Evolutionary conservation across 1,139 yeast species (phyloP).

Genomic region (Debaryomyces udenii): DNA sequence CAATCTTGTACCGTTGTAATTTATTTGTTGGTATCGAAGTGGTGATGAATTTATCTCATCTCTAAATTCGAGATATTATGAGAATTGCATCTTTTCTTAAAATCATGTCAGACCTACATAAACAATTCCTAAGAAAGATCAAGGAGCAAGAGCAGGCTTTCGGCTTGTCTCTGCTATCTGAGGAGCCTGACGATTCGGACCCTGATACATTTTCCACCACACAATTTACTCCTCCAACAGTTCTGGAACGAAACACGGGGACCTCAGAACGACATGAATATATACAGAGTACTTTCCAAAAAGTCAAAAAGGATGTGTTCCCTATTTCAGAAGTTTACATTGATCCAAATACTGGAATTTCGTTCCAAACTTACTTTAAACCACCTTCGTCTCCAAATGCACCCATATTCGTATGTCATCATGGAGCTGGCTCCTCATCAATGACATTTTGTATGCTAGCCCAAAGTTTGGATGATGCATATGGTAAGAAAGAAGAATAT

Average conservation of each 20-base stretch:
- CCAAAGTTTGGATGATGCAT: conserved; percentile 26
- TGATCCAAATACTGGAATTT: conserved; percentile 12
- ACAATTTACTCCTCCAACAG: conserved; percentile 9
- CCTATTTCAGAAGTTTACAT: conserved; percentile 17
- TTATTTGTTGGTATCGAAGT: too few species aligned
- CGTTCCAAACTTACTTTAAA: conserved; percentile 61
- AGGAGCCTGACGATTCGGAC: conserved; percentile 23
- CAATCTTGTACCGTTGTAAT: too few species aligned
- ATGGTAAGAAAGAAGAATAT: conserved; percentile 20
- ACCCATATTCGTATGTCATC: conserved; percentile 76
- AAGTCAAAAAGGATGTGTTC: conserved; percentile 14
- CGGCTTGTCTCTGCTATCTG: conserved; percentile 37
- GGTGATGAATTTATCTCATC: conserved; percentile 2
- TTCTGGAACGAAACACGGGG: conserved; percentile 2
- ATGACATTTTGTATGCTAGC: conserved; percentile 70
- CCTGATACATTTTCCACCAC: conserved; percentile 1
- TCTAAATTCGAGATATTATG: conserved; percentile 4
- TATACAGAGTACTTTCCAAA: conserved; percentile 8
- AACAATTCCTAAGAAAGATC: conserved; percentile 40
- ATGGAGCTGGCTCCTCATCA: conserved; percentile 94
- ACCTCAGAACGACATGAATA: conserved; percentile 1
- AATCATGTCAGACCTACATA: conserved; percentile 49
- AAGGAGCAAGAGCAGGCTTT: conserved; percentile 40
- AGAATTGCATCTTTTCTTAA: conserved; percentile 1
- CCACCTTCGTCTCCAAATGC: conserved; percentile 49